Base-by-base conservation (phyloP, 1,284 basidiomycete genomes). In the Cystobasidium sp. region DNA sequence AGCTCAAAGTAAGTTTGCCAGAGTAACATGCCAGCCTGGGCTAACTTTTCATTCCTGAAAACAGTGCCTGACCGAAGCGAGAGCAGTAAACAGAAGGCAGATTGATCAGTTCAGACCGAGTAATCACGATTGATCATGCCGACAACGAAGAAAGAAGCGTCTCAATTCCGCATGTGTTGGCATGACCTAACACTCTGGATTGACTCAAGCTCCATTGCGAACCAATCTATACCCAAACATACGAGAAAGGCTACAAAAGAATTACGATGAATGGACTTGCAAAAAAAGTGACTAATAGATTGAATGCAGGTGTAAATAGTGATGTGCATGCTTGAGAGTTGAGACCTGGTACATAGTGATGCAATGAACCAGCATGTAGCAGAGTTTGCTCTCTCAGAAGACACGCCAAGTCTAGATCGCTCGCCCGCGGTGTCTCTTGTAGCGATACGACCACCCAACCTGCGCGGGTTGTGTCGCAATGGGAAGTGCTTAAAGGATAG, bases 1-100 rank as follows among this genome's bases (percentile, higher is more conserved):
- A 22, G 72, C 72, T 7, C 22, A 22, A 16, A 74, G 71, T 73
- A 67, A 8, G 71, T 56, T 18, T 14, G 16, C 31, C 31, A 31
- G 31, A 31, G 31, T 31, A 49, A 39, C 12, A 10, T 51, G 24
- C n/a, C 51, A 16, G 18, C 39, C 18, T 66, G 51, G 14, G 6
- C 43, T 52, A 5, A 31, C n/a, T 51, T 62, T 46, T 63, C 53
- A 44, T n/a, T 3, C 43, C 22, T 52, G 41, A 24, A 12, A 18
- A 12, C 69, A 71, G 69, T 75, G 64, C 75, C 75, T 16, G 75
- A 75, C 55, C 55, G 53, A 37, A 75, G 68, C 68, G 74, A 71
- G 58, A 53, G 41, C 16, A 61, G 62, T 53, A 70, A 71, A 61
- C 47, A 64, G 41, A 71, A 75, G 44, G 67, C 61, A 52, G 74